Evolutionary conservation across 1,284 basidiomycete genomes (phyloP).

Genomic region (Takashimella koratensis): DNA sequence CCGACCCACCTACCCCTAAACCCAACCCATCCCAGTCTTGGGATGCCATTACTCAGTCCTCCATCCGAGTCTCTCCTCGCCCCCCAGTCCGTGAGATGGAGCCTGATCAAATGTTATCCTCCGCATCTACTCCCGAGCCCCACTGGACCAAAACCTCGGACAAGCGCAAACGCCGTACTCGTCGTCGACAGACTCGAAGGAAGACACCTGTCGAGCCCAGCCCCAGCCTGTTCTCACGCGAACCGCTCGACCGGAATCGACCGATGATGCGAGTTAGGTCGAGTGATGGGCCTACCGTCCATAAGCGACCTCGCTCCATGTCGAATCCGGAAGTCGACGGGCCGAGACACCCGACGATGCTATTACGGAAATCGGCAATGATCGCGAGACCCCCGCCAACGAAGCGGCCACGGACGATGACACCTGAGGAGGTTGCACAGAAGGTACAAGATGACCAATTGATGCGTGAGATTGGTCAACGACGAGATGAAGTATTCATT

Average conservation of each 20-base stretch:
- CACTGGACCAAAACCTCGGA: background rate
- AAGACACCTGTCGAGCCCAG: background rate
- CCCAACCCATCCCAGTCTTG: background rate
- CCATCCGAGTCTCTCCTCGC: background rate
- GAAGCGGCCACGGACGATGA: background rate
- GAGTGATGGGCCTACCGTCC: background rate
- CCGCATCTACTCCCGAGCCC: background rate
- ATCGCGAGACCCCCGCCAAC: background rate
- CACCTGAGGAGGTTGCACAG: background rate
- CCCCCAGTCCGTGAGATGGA: background rate
- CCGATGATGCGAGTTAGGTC: background rate
- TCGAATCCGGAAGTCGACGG: conserved; percentile 1
- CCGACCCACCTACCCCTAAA: background rate
- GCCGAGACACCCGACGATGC: background rate
- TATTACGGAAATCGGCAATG: background rate
- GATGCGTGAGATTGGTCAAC: background rate
- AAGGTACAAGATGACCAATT: background rate
- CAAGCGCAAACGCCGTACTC: background rate
- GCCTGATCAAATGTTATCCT: background rate
- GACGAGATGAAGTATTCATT: conserved; percentile 16
- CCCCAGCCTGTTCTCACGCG: background rate
- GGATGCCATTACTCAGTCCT: background rate
- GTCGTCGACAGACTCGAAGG: background rate
- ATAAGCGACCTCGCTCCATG: background rate
- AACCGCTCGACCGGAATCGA: background rate